Percentiles rank a stretch among this genome's conserved stretches.
Evolutionary conservation across 2,329 filamentous ascomycete genomes (phyloP).

Genomic region (Talaromyces sp.): DNA sequence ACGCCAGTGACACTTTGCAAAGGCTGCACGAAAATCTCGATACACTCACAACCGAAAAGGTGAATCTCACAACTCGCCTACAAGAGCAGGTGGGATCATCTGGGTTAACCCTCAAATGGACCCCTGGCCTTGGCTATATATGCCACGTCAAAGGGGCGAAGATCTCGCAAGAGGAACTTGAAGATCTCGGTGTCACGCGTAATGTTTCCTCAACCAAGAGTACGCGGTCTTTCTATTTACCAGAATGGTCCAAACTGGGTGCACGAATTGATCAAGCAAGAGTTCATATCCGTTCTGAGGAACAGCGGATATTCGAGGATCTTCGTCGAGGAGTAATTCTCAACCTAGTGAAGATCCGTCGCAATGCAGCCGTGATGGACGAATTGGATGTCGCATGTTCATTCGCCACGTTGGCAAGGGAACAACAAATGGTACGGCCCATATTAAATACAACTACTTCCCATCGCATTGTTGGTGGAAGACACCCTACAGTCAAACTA

Average conservation of each 20-base stretch:
- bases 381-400: slow-evolving; percentile 88
- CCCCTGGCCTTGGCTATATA: slow-evolving; percentile 80
- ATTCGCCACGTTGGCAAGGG: slow-evolving; percentile 72
- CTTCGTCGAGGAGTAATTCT: slow-evolving; percentile 72
- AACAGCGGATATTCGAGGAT: slow-evolving; percentile 70
- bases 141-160: slow-evolving; percentile 79
- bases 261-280: slow-evolving; percentile 72
- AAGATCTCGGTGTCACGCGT: slow-evolving; percentile 42
- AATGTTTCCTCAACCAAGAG: slow-evolving; percentile 74
- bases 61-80: slow-evolving; percentile 56
- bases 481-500: slow-evolving; percentile 88
- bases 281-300: slow-evolving; percentile 74
- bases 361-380: slow-evolving; percentile 86
- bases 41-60: slow-evolving; percentile 57
- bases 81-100: slow-evolving; percentile 57
- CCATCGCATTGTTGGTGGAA: slow-evolving; percentile 77
- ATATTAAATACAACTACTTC: slow-evolving; percentile 59
- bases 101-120: slow-evolving; percentile 77
- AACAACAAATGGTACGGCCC: slow-evolving; percentile 71
- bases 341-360: slow-evolving; percentile 79
- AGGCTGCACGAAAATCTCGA: slow-evolving; percentile 66
- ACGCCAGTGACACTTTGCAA: slow-evolving; percentile 63
- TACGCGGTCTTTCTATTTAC: slow-evolving; percentile 77
- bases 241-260: slow-evolving; percentile 80
- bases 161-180: slow-evolving; percentile 50